Evolutionary conservation across 2,329 filamentous ascomycete genomes (phyloP).

Genomic region (Aureobasidium mangrovei): DNA sequence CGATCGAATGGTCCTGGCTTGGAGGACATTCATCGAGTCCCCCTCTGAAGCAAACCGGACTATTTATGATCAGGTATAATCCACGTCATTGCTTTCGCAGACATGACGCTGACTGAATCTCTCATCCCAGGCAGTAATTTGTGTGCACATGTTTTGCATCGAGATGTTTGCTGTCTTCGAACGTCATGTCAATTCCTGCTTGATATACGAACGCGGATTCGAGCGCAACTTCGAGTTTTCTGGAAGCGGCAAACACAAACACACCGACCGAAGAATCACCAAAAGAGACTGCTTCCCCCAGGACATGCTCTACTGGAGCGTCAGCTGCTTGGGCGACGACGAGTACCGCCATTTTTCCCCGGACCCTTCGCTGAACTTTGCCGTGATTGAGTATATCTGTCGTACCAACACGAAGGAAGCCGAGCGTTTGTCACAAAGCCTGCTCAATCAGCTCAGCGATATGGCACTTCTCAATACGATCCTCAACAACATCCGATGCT

Average conservation of each 20-base stretch:
- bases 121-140: not conserved
- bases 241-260: not conserved
- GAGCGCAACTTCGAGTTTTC: not conserved
- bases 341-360: not conserved
- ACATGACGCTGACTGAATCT: too few relatives aligned
- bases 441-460: conserved; percentile 1
- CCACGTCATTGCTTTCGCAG: not conserved
- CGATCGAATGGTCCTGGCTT: not conserved
- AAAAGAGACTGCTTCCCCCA: not conserved
- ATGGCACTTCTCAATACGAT: not conserved
- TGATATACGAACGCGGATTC: not conserved
- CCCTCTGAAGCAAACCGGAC: not conserved
- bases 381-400: not conserved
- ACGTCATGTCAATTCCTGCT: not conserved
- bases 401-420: not conserved
- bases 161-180: not conserved
- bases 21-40: not conserved
- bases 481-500: not conserved
- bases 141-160: not conserved
- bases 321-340: not conserved
- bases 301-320: not conserved
- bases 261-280: not conserved
- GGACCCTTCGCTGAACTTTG: conserved; percentile 5
- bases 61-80: not conserved
- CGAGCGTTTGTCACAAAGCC: not conserved